Conservation (phyloP, 805 yeast species). For the Schwanniomyces polymorphus region DNA sequence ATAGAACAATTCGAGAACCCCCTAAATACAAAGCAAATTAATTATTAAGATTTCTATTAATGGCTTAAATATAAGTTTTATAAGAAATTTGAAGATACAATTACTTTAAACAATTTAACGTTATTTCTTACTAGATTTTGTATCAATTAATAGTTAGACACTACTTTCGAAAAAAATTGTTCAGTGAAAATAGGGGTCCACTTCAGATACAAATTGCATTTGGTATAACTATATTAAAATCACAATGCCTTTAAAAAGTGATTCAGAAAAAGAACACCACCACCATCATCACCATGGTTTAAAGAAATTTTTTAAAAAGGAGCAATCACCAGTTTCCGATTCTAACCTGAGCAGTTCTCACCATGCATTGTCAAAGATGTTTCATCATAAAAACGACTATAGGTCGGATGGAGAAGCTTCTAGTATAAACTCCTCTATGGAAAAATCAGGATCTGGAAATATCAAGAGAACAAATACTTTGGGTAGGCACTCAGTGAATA, state of each 20-base stretch:
- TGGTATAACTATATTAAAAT: background rate
- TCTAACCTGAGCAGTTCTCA: slow-evolving; percentile 9
- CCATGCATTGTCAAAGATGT: slow-evolving; percentile 16
- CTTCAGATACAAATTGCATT: too few relatives aligned
- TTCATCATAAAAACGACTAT: slow-evolving; percentile 16
- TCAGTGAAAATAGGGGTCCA: too few relatives aligned
- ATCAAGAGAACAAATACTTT: slow-evolving; percentile 17
- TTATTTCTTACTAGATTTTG: too few relatives aligned
- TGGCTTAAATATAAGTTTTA: too few relatives aligned
- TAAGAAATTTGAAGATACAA: too few relatives aligned
- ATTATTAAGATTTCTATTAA: too few relatives aligned
- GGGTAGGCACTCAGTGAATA: slow-evolving; percentile 17
- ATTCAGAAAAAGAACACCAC: background rate
- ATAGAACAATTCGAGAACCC: too few relatives aligned
- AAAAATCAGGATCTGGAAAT: background rate
- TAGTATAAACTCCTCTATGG: background rate
- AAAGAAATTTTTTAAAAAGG: slow-evolving; percentile 20
- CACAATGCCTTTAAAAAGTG: background rate
- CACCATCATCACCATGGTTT: slow-evolving; percentile 15
- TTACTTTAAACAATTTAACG: too few relatives aligned
- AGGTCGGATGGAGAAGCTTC: slow-evolving; percentile 1
- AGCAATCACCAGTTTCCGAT: slow-evolving; percentile 9
- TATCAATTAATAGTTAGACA: too few relatives aligned
- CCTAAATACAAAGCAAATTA: too few relatives aligned
- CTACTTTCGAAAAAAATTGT: too few relatives aligned